Conservation (phyloP, 345 rosid genomes). For the Brassica nigra region DNA sequence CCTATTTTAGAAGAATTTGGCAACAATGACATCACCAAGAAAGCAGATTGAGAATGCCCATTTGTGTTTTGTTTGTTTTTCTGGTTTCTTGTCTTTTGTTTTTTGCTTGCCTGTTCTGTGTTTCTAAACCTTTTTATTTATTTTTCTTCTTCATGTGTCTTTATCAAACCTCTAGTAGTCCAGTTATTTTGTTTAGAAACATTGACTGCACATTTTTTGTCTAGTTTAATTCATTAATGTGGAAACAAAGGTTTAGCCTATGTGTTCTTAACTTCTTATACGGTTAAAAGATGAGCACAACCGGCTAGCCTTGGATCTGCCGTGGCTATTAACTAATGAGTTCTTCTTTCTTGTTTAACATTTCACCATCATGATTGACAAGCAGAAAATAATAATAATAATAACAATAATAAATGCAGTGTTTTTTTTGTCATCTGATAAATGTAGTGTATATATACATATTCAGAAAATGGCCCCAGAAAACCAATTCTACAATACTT, state of each 20-base stretch:
- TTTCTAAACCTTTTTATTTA: too few relatives aligned
- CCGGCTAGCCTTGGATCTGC: too few relatives aligned
- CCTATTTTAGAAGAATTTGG: slow-evolving; percentile 56
- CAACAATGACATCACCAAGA: slow-evolving; percentile 21
- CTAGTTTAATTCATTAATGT: too few relatives aligned
- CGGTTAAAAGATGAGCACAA: too few relatives aligned
- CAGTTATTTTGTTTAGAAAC: too few relatives aligned
- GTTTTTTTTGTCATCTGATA: not conserved
- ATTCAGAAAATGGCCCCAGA: not conserved
- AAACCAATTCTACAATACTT: not conserved
- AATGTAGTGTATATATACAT: not conserved
- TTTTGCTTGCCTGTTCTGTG: not conserved
- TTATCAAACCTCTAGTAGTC: too few relatives aligned
- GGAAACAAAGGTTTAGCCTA: too few relatives aligned
- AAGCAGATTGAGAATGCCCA: slow-evolving; percentile 22
- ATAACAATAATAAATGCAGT: too few relatives aligned
- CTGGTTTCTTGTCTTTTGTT: not conserved
- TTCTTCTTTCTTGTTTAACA: slow-evolving; percentile 62
- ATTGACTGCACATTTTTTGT: too few relatives aligned
- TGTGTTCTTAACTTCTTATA: too few relatives aligned
- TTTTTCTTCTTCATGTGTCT: too few relatives aligned
- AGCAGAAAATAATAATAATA: not conserved
- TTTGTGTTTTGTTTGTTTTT: not conserved
- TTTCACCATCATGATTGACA: not conserved
- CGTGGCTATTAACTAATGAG: slow-evolving; percentile 1